Evolutionary conservation across 345 rosid genomes (phyloP).

Genomic region (Ceriops decandra): DNA sequence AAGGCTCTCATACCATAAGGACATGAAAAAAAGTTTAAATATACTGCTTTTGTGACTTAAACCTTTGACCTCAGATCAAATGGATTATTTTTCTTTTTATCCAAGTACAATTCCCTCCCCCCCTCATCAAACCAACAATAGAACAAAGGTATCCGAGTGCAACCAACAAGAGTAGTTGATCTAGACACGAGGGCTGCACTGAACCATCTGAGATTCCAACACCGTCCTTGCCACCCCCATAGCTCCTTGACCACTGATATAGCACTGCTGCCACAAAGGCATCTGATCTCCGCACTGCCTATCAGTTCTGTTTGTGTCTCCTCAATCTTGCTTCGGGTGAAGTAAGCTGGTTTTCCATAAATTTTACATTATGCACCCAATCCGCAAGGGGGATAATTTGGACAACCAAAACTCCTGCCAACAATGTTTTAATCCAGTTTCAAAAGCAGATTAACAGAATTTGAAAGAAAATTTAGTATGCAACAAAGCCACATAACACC

Average conservation of each 20-base stretch:
- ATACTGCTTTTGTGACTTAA: no score
- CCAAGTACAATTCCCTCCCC: no score
- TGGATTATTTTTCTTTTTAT: no score
- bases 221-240: slow-evolving; percentile 61
- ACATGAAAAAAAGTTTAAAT: no score
- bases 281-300: slow-evolving; percentile 73
- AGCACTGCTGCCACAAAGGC: slow-evolving; percentile 79
- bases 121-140: no score
- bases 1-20: no score
- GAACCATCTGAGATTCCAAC: slow-evolving; percentile 43
- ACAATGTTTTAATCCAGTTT: not conserved
- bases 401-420: slow-evolving; percentile 69
- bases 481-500: no score
- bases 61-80: no score
- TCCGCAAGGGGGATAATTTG: slow-evolving; percentile 72
- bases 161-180: not conserved
- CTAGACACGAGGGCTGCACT: slow-evolving; percentile 22
- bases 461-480: no score
- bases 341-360: slow-evolving; percentile 62
- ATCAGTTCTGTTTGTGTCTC: slow-evolving; percentile 64
- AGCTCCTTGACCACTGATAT: slow-evolving; percentile 62
- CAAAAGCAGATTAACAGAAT: not conserved
- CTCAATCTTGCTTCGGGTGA: slow-evolving; percentile 71
- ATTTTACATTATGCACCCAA: slow-evolving; percentile 66
- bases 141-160: no score